phyloP scores from a whole-genome alignment of 2,329 filamentous ascomycete species.

The Fusarium protoensiforme region DNA sequence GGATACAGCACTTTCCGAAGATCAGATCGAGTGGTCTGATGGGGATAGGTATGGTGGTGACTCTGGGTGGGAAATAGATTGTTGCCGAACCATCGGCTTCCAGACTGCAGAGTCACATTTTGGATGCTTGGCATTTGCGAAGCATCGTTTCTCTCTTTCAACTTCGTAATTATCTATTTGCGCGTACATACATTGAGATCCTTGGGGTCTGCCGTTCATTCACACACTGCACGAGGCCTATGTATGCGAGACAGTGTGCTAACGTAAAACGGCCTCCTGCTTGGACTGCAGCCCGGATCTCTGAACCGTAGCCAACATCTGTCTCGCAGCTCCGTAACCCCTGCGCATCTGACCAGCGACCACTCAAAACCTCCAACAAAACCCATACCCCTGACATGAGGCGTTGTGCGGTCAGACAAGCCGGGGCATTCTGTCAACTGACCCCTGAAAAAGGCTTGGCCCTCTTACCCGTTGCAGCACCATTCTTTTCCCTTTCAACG shows the following conservation, averaged over 20 bases:
- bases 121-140: neutral
- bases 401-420: neutral
- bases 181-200: neutral
- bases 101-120: neutral
- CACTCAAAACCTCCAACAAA: neutral
- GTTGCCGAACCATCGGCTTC: neutral
- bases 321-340: neutral
- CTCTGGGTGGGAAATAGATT: neutral
- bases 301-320: neutral
- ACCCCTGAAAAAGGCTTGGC: neutral
- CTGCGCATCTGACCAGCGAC: neutral
- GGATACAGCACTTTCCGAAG: neutral
- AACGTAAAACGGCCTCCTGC: neutral
- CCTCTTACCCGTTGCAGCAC: too few relatives aligned
- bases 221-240: neutral
- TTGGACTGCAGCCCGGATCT: neutral
- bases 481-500: neutral
- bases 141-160: neutral
- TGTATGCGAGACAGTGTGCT: neutral
- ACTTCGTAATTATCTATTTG: neutral
- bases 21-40: neutral
- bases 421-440: neutral
- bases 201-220: neutral
- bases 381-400: neutral
- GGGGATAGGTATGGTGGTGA: neutral